A percentile compares a stretch with the other conserved stretches of the same genome.
Evolutionary conservation across 2,329 filamentous ascomycete genomes (phyloP).

Genomic region (Zalaria obscura): DNA sequence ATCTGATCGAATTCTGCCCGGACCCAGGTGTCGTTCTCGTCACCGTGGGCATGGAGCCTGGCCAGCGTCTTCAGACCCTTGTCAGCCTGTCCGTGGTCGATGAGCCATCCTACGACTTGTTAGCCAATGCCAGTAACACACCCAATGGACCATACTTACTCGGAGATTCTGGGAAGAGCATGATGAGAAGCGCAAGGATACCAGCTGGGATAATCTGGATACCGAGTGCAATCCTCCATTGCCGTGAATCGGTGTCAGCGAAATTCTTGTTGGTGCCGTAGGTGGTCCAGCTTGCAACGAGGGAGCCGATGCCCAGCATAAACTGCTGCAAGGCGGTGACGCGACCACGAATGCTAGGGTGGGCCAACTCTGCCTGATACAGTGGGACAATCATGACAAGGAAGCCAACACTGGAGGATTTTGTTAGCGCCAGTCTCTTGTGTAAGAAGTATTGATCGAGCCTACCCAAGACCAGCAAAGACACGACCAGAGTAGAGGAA

Average conservation of each 20-base stretch:
- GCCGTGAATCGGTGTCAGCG: slow-evolving; percentile 28
- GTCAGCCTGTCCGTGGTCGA: slow-evolving; percentile 53
- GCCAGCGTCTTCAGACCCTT: slow-evolving; percentile 54
- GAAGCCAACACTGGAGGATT: slow-evolving; percentile 37
- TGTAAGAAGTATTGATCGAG: slow-evolving; percentile 9
- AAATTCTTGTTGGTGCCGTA: slow-evolving; percentile 47
- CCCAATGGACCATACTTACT: slow-evolving; percentile 7
- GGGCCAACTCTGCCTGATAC: slow-evolving; percentile 67
- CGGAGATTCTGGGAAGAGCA: slow-evolving; percentile 53
- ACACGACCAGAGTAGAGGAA: slow-evolving; percentile 59
- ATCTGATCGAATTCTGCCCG: slow-evolving; percentile 60
- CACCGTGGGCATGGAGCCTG: slow-evolving; percentile 53
- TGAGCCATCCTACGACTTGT: slow-evolving; percentile 51
- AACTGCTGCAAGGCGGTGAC: slow-evolving; percentile 69
- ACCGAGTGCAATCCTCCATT: slow-evolving; percentile 52
- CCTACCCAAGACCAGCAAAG: slow-evolving; percentile 52
- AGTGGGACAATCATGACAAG: slow-evolving; percentile 53
- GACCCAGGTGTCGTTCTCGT: slow-evolving; percentile 54
- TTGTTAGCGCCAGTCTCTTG: slow-evolving; percentile 26
- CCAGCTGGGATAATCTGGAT: slow-evolving; percentile 58
- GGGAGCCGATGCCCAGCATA: slow-evolving; percentile 63
- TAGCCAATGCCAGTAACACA: slow-evolving; percentile 3
- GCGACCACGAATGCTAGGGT: slow-evolving; percentile 62
- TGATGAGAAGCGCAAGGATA: slow-evolving; percentile 49
- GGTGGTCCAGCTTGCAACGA: slow-evolving; percentile 59